These are phyloP conservation scores for Berberis vulgaris DNA, from an alignment of 164 flowering plant genomes.

Conservation along the genomic window DNA sequence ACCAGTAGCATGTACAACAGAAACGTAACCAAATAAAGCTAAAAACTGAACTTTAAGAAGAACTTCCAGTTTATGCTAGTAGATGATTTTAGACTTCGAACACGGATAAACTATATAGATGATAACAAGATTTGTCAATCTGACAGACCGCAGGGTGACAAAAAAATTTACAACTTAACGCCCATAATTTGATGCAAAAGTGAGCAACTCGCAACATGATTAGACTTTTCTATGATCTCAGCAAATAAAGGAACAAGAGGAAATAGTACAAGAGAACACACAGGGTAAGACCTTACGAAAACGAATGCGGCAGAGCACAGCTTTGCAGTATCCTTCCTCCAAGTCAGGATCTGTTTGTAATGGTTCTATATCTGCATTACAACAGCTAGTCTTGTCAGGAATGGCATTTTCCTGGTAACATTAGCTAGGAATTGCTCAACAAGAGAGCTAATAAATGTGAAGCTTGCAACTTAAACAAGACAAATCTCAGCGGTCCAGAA, in stretches of 20 bases:
- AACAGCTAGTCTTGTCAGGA: conserved; percentile 3
- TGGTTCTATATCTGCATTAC: conserved; percentile 73
- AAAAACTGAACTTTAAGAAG: too few relatives aligned
- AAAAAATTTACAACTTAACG: neutral
- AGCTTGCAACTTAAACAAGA: neutral
- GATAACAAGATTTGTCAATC: too few relatives aligned
- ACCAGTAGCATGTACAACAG: too few relatives aligned
- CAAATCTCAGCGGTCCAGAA: neutral
- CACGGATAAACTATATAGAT: too few relatives aligned
- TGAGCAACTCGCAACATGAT: neutral
- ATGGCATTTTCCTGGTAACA: neutral
- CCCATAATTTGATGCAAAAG: neutral
- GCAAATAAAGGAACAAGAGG: too few relatives aligned
- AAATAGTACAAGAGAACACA: conserved; percentile 22
- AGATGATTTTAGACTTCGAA: too few relatives aligned
- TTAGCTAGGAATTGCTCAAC: neutral
- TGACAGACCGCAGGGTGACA: too few relatives aligned
- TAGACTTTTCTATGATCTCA: too few relatives aligned
- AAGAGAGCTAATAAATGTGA: neutral
- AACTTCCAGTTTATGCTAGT: too few relatives aligned
- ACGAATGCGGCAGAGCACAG: conserved; percentile 87
- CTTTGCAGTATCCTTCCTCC: conserved; percentile 94
- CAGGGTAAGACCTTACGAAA: conserved; percentile 98
- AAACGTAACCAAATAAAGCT: too few relatives aligned
- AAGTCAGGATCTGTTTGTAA: conserved; percentile 58